A percentile compares a stretch with the other conserved stretches of the same genome.
Evolutionary conservation across 2,329 filamentous ascomycete species (phyloP).

Genomic region (Pseudopyrenochaeta lycopersici): DNA sequence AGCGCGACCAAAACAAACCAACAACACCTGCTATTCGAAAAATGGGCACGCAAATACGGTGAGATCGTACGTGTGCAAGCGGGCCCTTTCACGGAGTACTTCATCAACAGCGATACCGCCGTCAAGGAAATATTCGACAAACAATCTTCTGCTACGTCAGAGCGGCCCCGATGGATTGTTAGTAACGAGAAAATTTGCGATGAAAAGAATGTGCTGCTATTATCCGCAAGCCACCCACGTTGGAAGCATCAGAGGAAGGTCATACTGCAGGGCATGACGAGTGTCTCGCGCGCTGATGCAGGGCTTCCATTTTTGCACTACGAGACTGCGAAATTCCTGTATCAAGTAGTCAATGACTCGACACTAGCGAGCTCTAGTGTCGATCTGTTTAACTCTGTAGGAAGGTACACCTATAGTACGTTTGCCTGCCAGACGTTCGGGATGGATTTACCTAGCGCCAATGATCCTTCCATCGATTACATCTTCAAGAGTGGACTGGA

Average conservation of each 20-base stretch:
- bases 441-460: constrained; percentile 10
- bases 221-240: constrained; percentile 7
- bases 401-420: constrained; percentile 13
- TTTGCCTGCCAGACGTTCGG: constrained; percentile 15
- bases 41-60: constrained; percentile 5
- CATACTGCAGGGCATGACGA: constrained; percentile 15
- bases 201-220: constrained; percentile 10
- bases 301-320: constrained; percentile 11
- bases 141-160: constrained; percentile 41
- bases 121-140: constrained; percentile 54
- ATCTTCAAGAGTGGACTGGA: constrained; percentile 9
- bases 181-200: constrained; percentile 17
- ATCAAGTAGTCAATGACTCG: constrained; percentile 2
- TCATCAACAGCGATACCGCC: constrained; percentile 52
- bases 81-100: constrained; percentile 12
- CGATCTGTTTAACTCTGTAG: constrained; percentile 10
- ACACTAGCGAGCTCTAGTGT: constrained; percentile 4
- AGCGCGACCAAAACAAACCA: constrained; percentile 1
- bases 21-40: constrained; percentile 8
- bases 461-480: constrained; percentile 11
- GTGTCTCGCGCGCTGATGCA: constrained; percentile 11
- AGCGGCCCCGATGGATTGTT: constrained; percentile 34
- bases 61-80: constrained; percentile 12
- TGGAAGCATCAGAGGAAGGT: constrained; percentile 13
- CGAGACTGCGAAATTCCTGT: constrained; percentile 15